phyloP scores from a whole-genome alignment of 768 basidiomycete species.

The Boletus insuetus region DNA sequence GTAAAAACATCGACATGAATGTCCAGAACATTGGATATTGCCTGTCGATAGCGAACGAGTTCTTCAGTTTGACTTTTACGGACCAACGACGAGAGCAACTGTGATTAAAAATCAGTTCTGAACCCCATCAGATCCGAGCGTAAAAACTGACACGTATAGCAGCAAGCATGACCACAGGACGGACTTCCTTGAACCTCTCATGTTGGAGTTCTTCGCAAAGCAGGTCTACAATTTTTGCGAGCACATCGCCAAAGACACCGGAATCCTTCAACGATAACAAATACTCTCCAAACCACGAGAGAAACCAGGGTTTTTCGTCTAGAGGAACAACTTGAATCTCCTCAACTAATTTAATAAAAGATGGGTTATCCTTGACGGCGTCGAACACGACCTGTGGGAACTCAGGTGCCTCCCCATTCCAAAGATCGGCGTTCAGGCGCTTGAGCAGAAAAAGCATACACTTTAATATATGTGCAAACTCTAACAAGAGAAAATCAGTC shows the following conservation, averaged over 20 bases:
- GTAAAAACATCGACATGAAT: constrained; percentile 51
- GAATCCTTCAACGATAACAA: constrained; percentile 53
- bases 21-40: constrained; percentile 41
- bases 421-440: constrained; percentile 54
- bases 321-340: constrained; percentile 22
- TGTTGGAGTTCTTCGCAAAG: constrained; percentile 83
- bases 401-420: constrained; percentile 68
- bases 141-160: constrained; percentile 58
- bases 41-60: constrained; percentile 24
- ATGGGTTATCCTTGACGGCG: constrained; percentile 75
- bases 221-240: constrained; percentile 70
- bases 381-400: constrained; percentile 80
- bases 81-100: constrained; percentile 36
- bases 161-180: constrained; percentile 57
- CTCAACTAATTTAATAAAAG: constrained; percentile 47
- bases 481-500: constrained; percentile 33
- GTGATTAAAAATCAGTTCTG: constrained; percentile 5
- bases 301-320: constrained; percentile 44
- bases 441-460: constrained; percentile 61
- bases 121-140: not conserved
- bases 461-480: constrained; percentile 57
- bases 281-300: constrained; percentile 66
- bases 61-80: constrained; percentile 33
- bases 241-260: constrained; percentile 55
- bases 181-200: constrained; percentile 57